Evolutionary conservation across 2,329 filamentous ascomycete species (phyloP).

Genomic region (Dothideomycetes sp.): DNA sequence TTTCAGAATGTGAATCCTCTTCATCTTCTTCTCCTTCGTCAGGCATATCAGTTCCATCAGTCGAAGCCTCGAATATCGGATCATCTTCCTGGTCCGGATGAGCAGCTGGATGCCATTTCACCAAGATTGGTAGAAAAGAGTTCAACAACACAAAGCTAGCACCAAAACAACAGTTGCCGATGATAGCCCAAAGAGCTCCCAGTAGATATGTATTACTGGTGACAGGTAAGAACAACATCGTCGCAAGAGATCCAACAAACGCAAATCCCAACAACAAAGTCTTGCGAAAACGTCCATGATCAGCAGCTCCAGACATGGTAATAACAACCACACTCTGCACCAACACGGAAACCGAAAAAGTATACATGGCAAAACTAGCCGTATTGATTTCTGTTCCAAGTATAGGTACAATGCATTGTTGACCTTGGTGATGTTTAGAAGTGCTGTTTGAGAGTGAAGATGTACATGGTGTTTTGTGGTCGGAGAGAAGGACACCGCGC

Average conservation of each 20-base stretch:
- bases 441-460: constrained; percentile 20
- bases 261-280: constrained; percentile 78
- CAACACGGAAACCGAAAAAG: constrained; percentile 85
- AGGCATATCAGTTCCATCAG: constrained; percentile 24
- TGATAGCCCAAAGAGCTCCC: constrained; percentile 72
- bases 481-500: constrained; percentile 75
- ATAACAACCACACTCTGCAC: constrained; percentile 86
- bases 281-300: constrained; percentile 84
- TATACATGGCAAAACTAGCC: constrained; percentile 96
- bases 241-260: constrained; percentile 67
- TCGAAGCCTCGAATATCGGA: too few species aligned
- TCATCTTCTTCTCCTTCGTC: not conserved
- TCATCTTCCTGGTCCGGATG: constrained; percentile 14
- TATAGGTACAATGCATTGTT: constrained; percentile 73
- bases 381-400: constrained; percentile 86
- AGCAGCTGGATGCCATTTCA: constrained; percentile 66
- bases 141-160: constrained; percentile 93
- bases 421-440: constrained; percentile 28
- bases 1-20: constrained; percentile 21
- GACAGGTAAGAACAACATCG: constrained; percentile 81
- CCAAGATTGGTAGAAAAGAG: constrained; percentile 84
- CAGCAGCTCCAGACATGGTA: constrained; percentile 90
- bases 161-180: constrained; percentile 90
- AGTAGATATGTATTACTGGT: constrained; percentile 67
- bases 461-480: constrained; percentile 66